Percentiles rank a stretch among this genome's conserved stretches.
Evolutionary conservation across 148 eudicot species (phyloP).

Genomic region (Rhododendron simsii): DNA sequence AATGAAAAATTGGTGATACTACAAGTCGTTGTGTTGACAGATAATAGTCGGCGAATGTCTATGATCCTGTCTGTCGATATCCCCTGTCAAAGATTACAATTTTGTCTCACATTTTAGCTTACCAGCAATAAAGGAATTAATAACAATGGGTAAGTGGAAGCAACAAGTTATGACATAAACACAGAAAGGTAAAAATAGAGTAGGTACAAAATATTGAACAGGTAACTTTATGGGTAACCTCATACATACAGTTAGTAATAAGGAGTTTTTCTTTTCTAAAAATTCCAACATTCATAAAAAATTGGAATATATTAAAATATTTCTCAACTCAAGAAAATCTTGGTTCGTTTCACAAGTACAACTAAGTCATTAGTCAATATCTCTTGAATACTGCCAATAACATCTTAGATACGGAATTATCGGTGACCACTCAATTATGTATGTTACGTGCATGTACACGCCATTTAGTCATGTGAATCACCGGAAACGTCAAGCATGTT

Average conservation of each 20-base stretch:
- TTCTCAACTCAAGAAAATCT: neutral
- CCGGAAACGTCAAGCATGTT: neutral
- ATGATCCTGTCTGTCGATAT: constrained; percentile 92
- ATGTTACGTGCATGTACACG: neutral
- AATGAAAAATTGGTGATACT: constrained; percentile 74
- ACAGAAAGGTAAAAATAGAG: neutral
- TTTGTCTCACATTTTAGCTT: neutral
- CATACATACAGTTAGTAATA: neutral
- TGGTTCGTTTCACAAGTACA: too few species aligned
- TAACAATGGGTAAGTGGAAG: neutral
- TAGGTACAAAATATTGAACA: neutral
- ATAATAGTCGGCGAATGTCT: constrained; percentile 73
- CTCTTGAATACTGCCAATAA: neutral
- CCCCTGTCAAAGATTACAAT: constrained; percentile 48
- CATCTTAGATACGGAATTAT: neutral
- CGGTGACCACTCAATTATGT: neutral
- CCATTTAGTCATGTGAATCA: neutral
- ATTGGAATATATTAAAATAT: neutral
- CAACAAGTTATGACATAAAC: neutral
- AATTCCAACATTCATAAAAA: neutral
- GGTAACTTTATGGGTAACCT: neutral
- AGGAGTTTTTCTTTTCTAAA: neutral
- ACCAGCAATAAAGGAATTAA: neutral
- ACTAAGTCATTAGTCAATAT: neutral
- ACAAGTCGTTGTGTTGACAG: constrained; percentile 68